Conservation (phyloP, 768 basidiomycete genomes). For the Porphyrellus cyaneotinctus region DNA sequence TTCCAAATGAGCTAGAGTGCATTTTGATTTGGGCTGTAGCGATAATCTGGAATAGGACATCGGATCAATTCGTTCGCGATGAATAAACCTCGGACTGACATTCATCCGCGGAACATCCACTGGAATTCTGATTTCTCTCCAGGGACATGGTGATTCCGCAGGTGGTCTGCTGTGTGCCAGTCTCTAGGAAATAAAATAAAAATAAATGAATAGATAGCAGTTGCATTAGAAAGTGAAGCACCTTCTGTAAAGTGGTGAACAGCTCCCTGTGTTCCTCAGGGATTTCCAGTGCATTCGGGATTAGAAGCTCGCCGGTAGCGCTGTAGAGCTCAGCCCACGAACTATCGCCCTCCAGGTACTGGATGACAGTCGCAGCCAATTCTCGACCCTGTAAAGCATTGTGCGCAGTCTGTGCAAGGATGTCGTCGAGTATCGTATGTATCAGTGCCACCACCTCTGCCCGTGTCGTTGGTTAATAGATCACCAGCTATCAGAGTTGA, state of each 20-base stretch:
- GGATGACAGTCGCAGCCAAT: slow-evolving; percentile 48
- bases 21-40: slow-evolving; percentile 55
- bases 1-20: slow-evolving; percentile 41
- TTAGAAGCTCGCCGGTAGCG: slow-evolving; percentile 63
- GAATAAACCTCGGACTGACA: slow-evolving; percentile 41
- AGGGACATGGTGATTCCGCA: slow-evolving; percentile 37
- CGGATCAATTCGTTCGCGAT: not conserved
- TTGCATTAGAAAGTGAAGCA: slow-evolving; percentile 18
- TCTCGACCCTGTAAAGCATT: slow-evolving; percentile 37
- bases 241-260: slow-evolving; percentile 31
- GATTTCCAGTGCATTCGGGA: slow-evolving; percentile 41
- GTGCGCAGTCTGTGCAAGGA: slow-evolving; percentile 35
- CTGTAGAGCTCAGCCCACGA: slow-evolving; percentile 69
- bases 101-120: slow-evolving; percentile 83
- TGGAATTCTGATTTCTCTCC: slow-evolving; percentile 78
- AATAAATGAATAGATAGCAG: slow-evolving; percentile 28
- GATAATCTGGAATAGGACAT: slow-evolving; percentile 48
- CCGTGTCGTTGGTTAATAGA: slow-evolving; percentile 7
- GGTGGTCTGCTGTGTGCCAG: slow-evolving; percentile 41
- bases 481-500: not conserved
- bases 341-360: slow-evolving; percentile 57
- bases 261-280: slow-evolving; percentile 27
- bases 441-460: slow-evolving; percentile 69
- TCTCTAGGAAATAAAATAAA: slow-evolving; percentile 25
- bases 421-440: slow-evolving; percentile 43